Evolutionary conservation across 805 yeast genomes (phyloP), one percentile per base, ranked within the genome.

Genomic region (Lipomyces lipofer): DNA sequence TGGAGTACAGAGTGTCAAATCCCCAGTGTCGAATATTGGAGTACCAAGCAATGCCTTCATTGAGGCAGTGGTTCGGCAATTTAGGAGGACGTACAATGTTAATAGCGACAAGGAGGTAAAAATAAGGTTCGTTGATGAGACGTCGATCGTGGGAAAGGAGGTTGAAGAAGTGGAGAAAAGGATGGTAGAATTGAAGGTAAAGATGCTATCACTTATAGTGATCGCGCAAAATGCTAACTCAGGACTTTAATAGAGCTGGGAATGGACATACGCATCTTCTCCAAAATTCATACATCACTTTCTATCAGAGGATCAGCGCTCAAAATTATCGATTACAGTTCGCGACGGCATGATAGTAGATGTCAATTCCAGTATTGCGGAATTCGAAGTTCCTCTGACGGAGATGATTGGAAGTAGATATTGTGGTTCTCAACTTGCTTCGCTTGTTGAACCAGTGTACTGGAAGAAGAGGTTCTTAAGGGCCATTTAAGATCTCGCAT

Each of bases 251-350:
- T 43, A 56, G 62, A 51, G 52, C 19, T 85, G 94, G 86, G 73
- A 79, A 1, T 91, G 96, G 96, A 79, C 73, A 33, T 89, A 72
- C 68, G 91, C 89, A 0, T 73, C 77, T 19, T 85, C 96, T 0
- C 97, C 97, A 0, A 76, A 74, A 54, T 94, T 92, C 67, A 74
- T 77, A 38, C 82, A 86, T 54, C 63, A 65, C 0, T 66, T 86
- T 17, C 64, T 63, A 2, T 12, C 36, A 15, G 45, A 25, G 15
- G 49, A 36, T 33, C 32, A 36, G 5, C 43, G 52, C 9, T 30
- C 44, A 2, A 43, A 27, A 1, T 13, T 55, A n/a, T 10, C 47
- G n/a, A 43, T 55, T 19, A 25, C 36, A 13, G 54, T 56, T 2
- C 35, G 42, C 29, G 54, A 47, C 7, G 59, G 59, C 2, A 17